Evolutionary conservation across 2,329 filamentous ascomycete genomes (phyloP), one percentile per base, ranked within the genome.

Genomic region (Fusarium floridanum): DNA sequence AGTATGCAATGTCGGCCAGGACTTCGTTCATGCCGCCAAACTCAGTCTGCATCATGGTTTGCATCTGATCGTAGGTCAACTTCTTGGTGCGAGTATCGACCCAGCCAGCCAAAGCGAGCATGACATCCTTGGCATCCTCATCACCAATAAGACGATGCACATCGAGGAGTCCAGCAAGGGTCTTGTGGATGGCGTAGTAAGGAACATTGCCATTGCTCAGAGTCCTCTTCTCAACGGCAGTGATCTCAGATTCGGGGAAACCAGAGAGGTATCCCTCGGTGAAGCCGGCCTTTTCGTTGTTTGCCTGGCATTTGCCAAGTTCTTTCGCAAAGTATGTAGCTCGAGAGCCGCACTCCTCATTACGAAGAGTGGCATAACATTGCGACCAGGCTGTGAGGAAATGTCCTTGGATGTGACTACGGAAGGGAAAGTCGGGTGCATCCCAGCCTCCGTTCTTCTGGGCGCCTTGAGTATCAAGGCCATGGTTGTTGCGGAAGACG

Each of bases 181-280:
- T 88, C 80, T 89, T 89, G 79, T 89, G 87, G n/a, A 89, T 81
- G 24, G 84, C 84, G 68, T 89, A 89, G 78, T 88, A 89, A 0
- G 87, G 86, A 1, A 89, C 87, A 56, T 88, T 88, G 32, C 87
- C 86, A 48, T 85, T 87, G 61, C 37, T 82, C 14, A 88, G 78
- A 0, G 81, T 86, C 1, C 86, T 79, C 0, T 78, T 76, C 64
- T 88, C 86, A 1, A 89, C 78, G 1, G 80, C 80, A 1, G 71
- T 77, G 50, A 89, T 85, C 16, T 89, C 87, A 0, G 86, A 87
- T 71, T 89, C 87, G 0, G 87, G 86, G 36, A 88, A 89, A 3
- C 86, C 87, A 5, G 85, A 86, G 0, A 89, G 79, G 66, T 89
- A 89, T 0, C 87, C 87, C 0, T 80, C 56, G 5, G 53, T 80